Evolutionary conservation across 1,139 yeast genomes (phyloP), one percentile per base, ranked within the genome.

Genomic region (Yamadazyma taylorii): DNA sequence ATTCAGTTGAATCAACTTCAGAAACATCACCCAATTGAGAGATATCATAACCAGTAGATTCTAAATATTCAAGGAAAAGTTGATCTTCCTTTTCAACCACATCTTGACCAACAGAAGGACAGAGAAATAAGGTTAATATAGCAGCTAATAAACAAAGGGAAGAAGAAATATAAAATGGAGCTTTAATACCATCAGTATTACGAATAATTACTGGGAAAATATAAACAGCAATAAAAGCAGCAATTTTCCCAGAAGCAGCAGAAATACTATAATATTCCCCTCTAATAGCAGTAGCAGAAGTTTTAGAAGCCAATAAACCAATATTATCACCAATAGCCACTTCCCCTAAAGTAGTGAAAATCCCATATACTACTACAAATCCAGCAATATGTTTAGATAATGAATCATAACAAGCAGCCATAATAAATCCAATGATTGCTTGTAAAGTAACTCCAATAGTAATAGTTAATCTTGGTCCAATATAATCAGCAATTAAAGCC

Each of bases 241-340:
- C 97, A 44, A 88, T 71, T 61, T 89, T 89, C 54, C 96, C 97
- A 38, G 80, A 53, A 21, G 96, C 96, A 41, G 97, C 96, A 33
- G 95, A 92, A 50, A 88, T 74, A 50, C 94, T 94, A 58, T 90
- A 90, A 63, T 85, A 86, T 53, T 84, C 86, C 43, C 97, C 97
- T 66, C 97, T 81, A 39, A 89, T 76, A 19, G 95, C 81, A 12
- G 96, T 84, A 30, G 96, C 85, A 36, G 83, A 76, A 22, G 95
- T 84, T 63, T 89, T 89, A 28, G 96, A 77, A 19, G 96, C 95
- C 45, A 90, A 70, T 41, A 85, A 66, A 49, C 97, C 97, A 58
- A 85, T 83, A 61, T 86, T 87, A 62, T 89, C 88, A 64, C 97
- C 97, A 12, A 96, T 90, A 17, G 96, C 96, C 60, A 89, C 85